A percentile compares a stretch with the other conserved stretches of the same genome.
These are phyloP conservation scores for Saccharum spontaneum DNA, from an alignment of 176 grass and related monocot genomes.

Conservation along the genomic window DNA sequence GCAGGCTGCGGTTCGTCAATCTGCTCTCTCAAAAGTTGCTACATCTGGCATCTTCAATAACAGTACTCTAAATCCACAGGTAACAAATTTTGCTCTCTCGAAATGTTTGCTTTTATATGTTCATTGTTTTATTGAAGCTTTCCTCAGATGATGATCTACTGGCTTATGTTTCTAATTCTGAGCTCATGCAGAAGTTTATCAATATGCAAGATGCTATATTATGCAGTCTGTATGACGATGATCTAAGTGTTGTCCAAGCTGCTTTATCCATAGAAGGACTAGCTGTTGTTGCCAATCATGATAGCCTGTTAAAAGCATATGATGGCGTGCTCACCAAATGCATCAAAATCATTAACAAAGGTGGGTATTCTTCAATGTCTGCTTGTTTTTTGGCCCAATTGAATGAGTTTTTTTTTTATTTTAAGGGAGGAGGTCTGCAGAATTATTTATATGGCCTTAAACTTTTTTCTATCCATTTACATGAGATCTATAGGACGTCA, in stretches of 20 bases:
- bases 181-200: slow-evolving; percentile 54
- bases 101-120: slow-evolving; percentile 20
- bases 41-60: slow-evolving; percentile 57
- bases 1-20: slow-evolving; percentile 66
- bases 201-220: slow-evolving; percentile 79
- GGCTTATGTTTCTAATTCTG: slow-evolving; percentile 25
- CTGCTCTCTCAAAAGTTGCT: slow-evolving; percentile 71
- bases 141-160: slow-evolving; percentile 1
- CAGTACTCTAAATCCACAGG: slow-evolving; percentile 53
- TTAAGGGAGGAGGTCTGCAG: neutral
- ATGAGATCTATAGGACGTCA: neutral
- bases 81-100: slow-evolving; percentile 30
- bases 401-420: neutral
- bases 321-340: slow-evolving; percentile 64
- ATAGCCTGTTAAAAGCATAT: slow-evolving; percentile 69
- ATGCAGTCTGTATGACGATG: slow-evolving; percentile 70
- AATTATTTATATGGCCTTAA: slow-evolving; percentile 2
- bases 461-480: neutral
- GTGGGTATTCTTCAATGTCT: slow-evolving; percentile 44
- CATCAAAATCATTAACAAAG: slow-evolving; percentile 60
- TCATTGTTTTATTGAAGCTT: slow-evolving; percentile 22
- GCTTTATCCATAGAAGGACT: slow-evolving; percentile 92
- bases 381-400: slow-evolving; percentile 16
- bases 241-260: slow-evolving; percentile 88
- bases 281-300: slow-evolving; percentile 41